Percentiles rank a stretch among this genome's conserved stretches.
Conservation (phyloP, 306 rosid species). For the Elaeagnus macrophylla region DNA sequence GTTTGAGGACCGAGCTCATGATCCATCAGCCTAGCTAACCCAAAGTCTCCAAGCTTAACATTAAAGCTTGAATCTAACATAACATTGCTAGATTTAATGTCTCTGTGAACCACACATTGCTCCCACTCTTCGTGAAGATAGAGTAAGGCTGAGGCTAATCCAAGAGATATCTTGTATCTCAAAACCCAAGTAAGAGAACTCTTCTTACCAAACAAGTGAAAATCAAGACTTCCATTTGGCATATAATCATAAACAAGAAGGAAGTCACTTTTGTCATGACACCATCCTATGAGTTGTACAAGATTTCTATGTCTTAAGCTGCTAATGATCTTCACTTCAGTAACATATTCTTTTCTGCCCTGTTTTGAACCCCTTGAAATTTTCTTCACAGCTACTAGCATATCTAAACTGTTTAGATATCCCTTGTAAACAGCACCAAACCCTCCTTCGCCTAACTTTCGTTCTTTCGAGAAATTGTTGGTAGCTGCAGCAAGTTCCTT, state of each 20-base stretch:
- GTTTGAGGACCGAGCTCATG: not conserved
- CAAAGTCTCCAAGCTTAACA: constrained; percentile 52
- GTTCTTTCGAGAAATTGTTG: constrained; percentile 27
- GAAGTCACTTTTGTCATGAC: constrained; percentile 33
- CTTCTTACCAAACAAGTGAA: constrained; percentile 34
- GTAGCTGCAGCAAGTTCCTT: constrained; percentile 31
- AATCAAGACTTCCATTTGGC: constrained; percentile 50
- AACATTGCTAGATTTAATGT: constrained; percentile 48
- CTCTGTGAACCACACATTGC: constrained; percentile 51
- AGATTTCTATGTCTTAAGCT: constrained; percentile 40
- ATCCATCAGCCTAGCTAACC: constrained; percentile 34
- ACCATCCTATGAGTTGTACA: constrained; percentile 58
- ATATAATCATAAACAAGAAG: constrained; percentile 38
- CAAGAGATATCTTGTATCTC: constrained; percentile 35
- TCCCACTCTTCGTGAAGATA: constrained; percentile 55
- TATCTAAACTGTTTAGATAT: constrained; percentile 17
- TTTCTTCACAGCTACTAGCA: constrained; percentile 41
- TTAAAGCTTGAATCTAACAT: constrained; percentile 38
- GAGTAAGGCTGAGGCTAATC: constrained; percentile 35
- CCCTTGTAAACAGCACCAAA: constrained; percentile 44
- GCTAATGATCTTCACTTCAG: constrained; percentile 50
- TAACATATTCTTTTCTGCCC: constrained; percentile 29
- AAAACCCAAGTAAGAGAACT: constrained; percentile 25
- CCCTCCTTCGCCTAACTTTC: constrained; percentile 40
- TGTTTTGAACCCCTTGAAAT: constrained; percentile 32